A percentile compares a stretch with the other conserved stretches of the same genome.
phyloP scores from a whole-genome alignment of 768 basidiomycete species.

The Kwoniella pini region DNA sequence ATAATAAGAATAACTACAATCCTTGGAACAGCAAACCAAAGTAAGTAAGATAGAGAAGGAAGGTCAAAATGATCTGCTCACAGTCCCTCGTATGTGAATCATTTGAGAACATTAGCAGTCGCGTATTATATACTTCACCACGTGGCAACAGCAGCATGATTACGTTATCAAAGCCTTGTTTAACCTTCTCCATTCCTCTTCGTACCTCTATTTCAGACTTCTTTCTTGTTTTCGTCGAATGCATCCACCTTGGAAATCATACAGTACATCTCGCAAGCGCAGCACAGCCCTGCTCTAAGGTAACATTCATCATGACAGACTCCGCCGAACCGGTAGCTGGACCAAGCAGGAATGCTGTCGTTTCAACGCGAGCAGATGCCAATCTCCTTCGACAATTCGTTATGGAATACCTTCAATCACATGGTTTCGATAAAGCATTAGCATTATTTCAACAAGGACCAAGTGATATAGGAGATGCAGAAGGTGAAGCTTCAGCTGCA shows the following conservation, averaged over 20 bases:
- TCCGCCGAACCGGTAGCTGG: conserved; percentile 29
- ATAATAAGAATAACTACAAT: not conserved
- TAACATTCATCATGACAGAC: conserved; percentile 27
- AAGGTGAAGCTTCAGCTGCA: conserved; percentile 5
- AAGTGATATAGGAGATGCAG: conserved; percentile 15
- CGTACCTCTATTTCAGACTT: no score
- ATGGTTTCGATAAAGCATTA: conserved; percentile 46
- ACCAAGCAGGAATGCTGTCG: conserved; percentile 26
- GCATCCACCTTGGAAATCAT: not conserved
- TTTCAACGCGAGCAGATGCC: conserved; percentile 27
- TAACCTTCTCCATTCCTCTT: no score
- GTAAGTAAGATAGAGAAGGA: no score
- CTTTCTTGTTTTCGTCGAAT: not conserved
- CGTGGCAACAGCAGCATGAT: no score
- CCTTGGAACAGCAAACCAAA: no score
- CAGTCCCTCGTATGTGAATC: no score
- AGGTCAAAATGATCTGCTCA: no score
- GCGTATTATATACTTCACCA: no score
- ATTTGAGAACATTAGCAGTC: no score
- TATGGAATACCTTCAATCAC: conserved; percentile 48
- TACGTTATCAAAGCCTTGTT: no score
- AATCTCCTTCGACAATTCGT: conserved; percentile 43
- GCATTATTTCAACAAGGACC: conserved; percentile 29
- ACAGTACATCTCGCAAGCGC: not conserved
- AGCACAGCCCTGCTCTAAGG: no score